A percentile compares a stretch with the other conserved stretches of the same genome.
Evolutionary conservation across 2,329 filamentous ascomycete genomes (phyloP).

Genomic region (Graphiopsis chlorocephala): DNA sequence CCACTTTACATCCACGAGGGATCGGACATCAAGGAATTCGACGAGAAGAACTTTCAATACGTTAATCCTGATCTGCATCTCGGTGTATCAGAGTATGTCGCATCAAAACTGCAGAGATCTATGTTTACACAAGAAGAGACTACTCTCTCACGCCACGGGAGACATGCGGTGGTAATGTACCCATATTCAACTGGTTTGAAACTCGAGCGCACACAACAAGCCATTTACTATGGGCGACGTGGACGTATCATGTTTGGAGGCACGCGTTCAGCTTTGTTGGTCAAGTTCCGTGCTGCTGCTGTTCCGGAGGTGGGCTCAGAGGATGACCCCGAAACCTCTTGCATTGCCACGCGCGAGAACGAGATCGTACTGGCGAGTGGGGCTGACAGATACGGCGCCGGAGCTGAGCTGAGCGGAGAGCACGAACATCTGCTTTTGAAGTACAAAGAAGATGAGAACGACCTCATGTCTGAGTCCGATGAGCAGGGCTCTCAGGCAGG

Average conservation of each 20-base stretch:
- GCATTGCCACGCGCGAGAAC: slow-evolving; percentile 30
- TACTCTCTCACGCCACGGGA: slow-evolving; percentile 22
- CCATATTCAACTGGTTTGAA: slow-evolving; percentile 31
- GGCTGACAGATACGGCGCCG: slow-evolving; percentile 12
- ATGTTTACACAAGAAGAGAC: slow-evolving; percentile 21
- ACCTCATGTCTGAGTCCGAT: slow-evolving; percentile 19
- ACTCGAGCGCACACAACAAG: background rate
- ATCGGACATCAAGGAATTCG: slow-evolving; percentile 17
- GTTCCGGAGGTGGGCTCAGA: background rate
- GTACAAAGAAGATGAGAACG: slow-evolving; percentile 38
- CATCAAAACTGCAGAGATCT: slow-evolving; percentile 30
- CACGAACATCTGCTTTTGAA: slow-evolving; percentile 30
- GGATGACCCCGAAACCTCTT: slow-evolving; percentile 13
- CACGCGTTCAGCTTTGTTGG: background rate
- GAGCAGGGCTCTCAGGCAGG: slow-evolving; percentile 14
- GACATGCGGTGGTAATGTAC: slow-evolving; percentile 28
- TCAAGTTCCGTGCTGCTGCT: background rate
- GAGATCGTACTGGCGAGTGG: slow-evolving; percentile 22
- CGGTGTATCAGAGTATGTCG: slow-evolving; percentile 29
- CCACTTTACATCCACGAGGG: slow-evolving; percentile 14
- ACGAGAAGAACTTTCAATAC: slow-evolving; percentile 28
- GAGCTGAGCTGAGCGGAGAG: slow-evolving; percentile 19
- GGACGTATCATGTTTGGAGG: slow-evolving; percentile 7
- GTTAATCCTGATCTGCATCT: slow-evolving; percentile 11
- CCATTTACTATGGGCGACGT: background rate